phyloP scores from a whole-genome alignment of 1,139 yeast species.

The Kodamaea plutei region DNA sequence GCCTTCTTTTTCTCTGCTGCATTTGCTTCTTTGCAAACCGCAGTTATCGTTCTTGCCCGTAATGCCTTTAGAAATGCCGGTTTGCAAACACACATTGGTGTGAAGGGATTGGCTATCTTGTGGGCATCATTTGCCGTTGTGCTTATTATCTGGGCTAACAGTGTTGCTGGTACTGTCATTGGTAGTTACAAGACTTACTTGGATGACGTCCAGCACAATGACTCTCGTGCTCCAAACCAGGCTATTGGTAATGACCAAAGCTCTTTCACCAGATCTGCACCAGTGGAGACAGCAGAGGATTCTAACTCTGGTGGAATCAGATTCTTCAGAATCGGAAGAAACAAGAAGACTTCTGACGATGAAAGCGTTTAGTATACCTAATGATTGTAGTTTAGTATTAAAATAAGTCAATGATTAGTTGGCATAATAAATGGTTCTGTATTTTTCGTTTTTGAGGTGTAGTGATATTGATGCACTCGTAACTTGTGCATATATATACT shows the following conservation, averaged over 20 bases:
- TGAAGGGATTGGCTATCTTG: slow-evolving; percentile 54
- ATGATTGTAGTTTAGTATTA: background rate
- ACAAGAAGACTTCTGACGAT: slow-evolving; percentile 54
- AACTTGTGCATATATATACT: no score
- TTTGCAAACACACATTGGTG: slow-evolving; percentile 48
- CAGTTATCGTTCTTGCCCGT: slow-evolving; percentile 61
- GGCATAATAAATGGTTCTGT: no score
- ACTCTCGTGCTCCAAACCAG: slow-evolving; percentile 9
- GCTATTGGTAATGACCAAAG: slow-evolving; percentile 35
- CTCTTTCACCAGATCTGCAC: slow-evolving; percentile 42
- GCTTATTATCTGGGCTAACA: slow-evolving; percentile 48
- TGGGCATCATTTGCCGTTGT: slow-evolving; percentile 67
- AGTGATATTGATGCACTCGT: no score
- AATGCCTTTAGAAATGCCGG: slow-evolving; percentile 53
- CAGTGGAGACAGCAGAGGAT: slow-evolving; percentile 31
- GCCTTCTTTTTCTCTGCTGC: slow-evolving; percentile 55
- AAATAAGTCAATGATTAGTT: no score
- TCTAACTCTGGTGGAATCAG: slow-evolving; percentile 59
- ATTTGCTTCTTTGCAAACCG: slow-evolving; percentile 64
- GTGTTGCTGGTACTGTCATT: slow-evolving; percentile 51
- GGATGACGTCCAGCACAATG: slow-evolving; percentile 23
- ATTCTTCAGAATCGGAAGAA: slow-evolving; percentile 74
- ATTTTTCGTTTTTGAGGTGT: no score
- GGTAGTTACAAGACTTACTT: slow-evolving; percentile 46
- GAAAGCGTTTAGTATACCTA: slow-evolving; percentile 47